Evolutionary conservation across 257 asterid species (phyloP), one percentile per base, ranked within the genome.

Genomic region (Buddleja alternifolia): DNA sequence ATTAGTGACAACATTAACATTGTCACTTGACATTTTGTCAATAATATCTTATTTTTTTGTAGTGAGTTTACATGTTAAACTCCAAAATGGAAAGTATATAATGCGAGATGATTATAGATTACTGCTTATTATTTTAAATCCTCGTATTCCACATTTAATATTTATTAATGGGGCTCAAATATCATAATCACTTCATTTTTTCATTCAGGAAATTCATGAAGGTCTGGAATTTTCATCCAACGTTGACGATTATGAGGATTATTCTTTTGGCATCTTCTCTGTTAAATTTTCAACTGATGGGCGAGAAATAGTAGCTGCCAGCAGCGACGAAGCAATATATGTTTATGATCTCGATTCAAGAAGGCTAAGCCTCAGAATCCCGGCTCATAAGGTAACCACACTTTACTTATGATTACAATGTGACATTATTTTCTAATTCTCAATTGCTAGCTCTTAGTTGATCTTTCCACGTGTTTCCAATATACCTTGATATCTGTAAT

Each of bases 251-350:
- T 80, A 85, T 53, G 85, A 75, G 4, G 90, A 81, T 68, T 85
- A 88, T 78, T 82, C 95, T 60, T 93, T 93, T 63, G 97, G 99
- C 60, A 90, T 93, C 17, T 93, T 93, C 83, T 93, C 99, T 7
- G 90, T 93, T 44, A 93, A 90, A 59, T 93, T 93, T 67, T 90
- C 97, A 17, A 88, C 81, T 55, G 99, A 90, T 75, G 99, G 97
- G 50, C 84, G 90, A 53, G 99, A 93, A 76, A 73, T 93, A 67
- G 96, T 93, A 5, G 97, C 97, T 73, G 99, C 84, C 41, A 78
- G 94, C 70, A 90, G 83, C 21, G 88, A 93, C 14, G 78, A 77
- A 29, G 75, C 96, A 9, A 93, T 93, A 63, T 88, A 89, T 74
- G 95, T 90, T 58, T 93, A 93, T 67, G 99, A 93, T 82, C 97